Evolutionary conservation across 331 rosid species (phyloP), one percentile per base, ranked within the genome.

Genomic region (Spiraea crenata): DNA sequence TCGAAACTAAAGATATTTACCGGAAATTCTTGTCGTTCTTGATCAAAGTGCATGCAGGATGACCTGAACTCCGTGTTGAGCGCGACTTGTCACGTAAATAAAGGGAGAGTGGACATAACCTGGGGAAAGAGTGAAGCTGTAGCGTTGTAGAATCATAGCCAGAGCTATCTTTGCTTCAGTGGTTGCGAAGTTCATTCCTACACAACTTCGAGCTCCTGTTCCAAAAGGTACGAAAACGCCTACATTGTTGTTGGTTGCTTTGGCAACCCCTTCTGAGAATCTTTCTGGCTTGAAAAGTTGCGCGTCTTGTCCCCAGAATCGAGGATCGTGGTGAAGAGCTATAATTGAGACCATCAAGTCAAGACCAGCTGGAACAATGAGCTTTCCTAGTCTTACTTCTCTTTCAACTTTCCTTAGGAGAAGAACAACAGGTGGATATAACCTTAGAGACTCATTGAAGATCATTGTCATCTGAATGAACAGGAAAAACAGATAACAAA

Each of bases 261-360:
- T 67, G 5, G 16, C 72, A 50, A 67, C 37, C 34, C 72, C 72
- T 67, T 67, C 45, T 1, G 72, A 49, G 25, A 67, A 67, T 37
- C 60, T 49, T 47, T 67, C 60, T 67, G 72, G 72, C 44, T 76
- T 75, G 5, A 40, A 63, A 2, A 69, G 71, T 5, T 0, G 65
- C 56, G 19, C 35, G 71, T 56, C 74, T 44, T 59, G 42, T 69
- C 74, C 74, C 74, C 74, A 69, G 15, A 69, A 5, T 69, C 39
- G 15, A 69, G 74, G 74, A 38, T 69, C 74, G 1, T 42, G 65
- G 54, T 69, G 74, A 69, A 69, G 12, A 20, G 74, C 39, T 12
- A 69, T 11, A 25, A 3, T 8, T 69, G 74, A 15, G 40, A 69
- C 12, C 7, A 13, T 0, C 6, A 69, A 10, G 6, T 20, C 52